These are phyloP conservation scores for Voacanga thouarsii DNA, from an alignment of 257 asterid species.

Conservation along the genomic window DNA sequence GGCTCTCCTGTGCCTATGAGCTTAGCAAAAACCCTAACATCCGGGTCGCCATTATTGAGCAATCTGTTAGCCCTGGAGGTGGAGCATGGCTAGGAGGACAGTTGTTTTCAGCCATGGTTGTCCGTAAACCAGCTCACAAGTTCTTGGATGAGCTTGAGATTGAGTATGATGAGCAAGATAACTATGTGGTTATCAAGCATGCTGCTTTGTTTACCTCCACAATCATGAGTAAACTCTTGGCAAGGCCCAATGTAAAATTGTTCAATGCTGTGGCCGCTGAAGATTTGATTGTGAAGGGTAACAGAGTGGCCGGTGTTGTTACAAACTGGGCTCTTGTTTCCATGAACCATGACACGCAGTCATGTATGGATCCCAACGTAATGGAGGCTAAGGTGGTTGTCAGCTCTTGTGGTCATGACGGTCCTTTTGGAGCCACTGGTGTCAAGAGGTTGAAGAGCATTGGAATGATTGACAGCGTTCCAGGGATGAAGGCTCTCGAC, in stretches of 20 bases:
- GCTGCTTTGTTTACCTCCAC: conserved; percentile 92
- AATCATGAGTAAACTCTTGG: conserved; percentile 86
- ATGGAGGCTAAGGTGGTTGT: conserved; percentile 90
- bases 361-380: conserved; percentile 93
- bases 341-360: conserved; percentile 87
- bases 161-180: conserved; percentile 75
- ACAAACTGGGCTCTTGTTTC: conserved; percentile 93
- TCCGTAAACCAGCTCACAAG: conserved; percentile 80
- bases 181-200: conserved; percentile 87
- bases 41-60: conserved; percentile 66
- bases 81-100: conserved; percentile 99
- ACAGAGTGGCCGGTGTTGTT: conserved; percentile 78
- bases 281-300: conserved; percentile 76
- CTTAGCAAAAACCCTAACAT: conserved; percentile 66
- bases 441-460: conserved; percentile 83
- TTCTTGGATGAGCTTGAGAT: conserved; percentile 77
- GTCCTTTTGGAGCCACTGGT: conserved; percentile 94
- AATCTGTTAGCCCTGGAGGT: conserved; percentile 91
- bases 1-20: conserved; percentile 86
- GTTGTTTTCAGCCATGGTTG: conserved; percentile 89
- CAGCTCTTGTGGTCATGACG: conserved; percentile 95
- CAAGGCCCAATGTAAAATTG: conserved; percentile 78
- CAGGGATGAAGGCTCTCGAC: conserved; percentile 95
- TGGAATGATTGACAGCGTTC: conserved; percentile 83
- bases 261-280: conserved; percentile 96